Evolutionary conservation across 2,329 filamentous ascomycete genomes (phyloP), one percentile per base, ranked within the genome.

Genomic region (Karstenula rhodostoma): DNA sequence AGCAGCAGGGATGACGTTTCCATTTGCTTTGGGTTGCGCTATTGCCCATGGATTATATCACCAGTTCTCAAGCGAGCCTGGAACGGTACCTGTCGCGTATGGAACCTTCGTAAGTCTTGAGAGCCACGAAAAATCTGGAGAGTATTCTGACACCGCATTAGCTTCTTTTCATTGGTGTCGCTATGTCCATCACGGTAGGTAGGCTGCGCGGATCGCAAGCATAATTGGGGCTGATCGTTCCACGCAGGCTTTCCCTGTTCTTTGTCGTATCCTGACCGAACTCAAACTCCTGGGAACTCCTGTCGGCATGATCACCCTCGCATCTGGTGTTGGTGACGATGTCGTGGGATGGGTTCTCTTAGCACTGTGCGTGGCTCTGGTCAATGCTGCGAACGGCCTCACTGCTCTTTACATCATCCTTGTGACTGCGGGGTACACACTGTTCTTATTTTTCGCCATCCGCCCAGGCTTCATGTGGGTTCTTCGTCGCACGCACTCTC

Each of bases 191-290:
- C 69, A 97, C 94, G 1, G 93, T 86, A 75, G 67, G 81, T 69
- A 23, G 12, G 12, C 13, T 13, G 8, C 17, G 8, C 13, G 27
- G 4, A 13, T 3, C 7, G 5, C 10, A 35, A 7, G 19, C 4
- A 8, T 5, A n/a, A 17, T 0, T n/a, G 29, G 33, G 44, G 48
- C 67, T 71, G 35, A 71, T 55, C 12, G 6, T 12, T 33, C 8
- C 4, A 55, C 2, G 9, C 53, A 87, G 84, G 87, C 88, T 15
- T 90, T 98, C 69, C 94, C 94, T 0, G 94, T 97, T 0, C 86
- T 98, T 15, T 97, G 94, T 73, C 91, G 94, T 76, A 98, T 98
- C 67, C 81, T 98, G 66, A 94, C 93, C 0, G 94, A 97, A 77
- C 83, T 97, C 55, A 95, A 97, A 70, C 83, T 98, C 50, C 87